Percentiles rank a stretch among this genome's conserved stretches.
Evolutionary conservation across 2,329 filamentous ascomycete species (phyloP).

Genomic region (Sporothrix phasma): DNA sequence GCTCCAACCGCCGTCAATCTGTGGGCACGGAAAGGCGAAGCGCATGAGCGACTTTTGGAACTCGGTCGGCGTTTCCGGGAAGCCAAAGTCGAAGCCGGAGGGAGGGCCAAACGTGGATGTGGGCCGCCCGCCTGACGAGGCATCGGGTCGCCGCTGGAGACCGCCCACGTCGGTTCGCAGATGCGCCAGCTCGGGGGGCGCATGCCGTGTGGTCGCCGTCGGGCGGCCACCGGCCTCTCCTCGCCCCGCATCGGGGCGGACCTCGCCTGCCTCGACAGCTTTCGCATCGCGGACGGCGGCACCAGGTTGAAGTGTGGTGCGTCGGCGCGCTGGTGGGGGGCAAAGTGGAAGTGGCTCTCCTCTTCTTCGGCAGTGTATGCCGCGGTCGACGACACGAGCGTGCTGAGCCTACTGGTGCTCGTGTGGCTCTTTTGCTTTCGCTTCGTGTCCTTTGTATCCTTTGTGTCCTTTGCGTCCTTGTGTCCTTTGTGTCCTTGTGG

Average conservation of each 20-base stretch:
- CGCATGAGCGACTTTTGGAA: conserved; percentile 86
- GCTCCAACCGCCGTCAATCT: conserved; percentile 71
- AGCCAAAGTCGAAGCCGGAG: conserved; percentile 66
- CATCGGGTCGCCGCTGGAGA: conserved; percentile 14
- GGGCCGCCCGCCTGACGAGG: conserved; percentile 28
- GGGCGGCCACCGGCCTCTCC: conserved; percentile 12
- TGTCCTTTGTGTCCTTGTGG: not conserved
- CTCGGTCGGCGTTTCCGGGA: conserved; percentile 72
- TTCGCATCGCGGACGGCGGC: conserved; percentile 25
- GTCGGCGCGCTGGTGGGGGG: conserved; percentile 38
- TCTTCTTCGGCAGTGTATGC: conserved; percentile 20
- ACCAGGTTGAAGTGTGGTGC: conserved; percentile 51
- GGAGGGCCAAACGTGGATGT: conserved; percentile 50
- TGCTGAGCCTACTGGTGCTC: conserved; percentile 24
- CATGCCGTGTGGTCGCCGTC: conserved; percentile 14
- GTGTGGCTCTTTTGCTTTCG: conserved; percentile 17
- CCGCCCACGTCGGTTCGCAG: conserved; percentile 39
- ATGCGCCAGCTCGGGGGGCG: conserved; percentile 48
- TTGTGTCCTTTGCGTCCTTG: conserved; percentile 14
- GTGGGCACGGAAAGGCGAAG: conserved; percentile 68
- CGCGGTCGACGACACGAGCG: conserved; percentile 21
- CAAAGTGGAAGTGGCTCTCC: conserved; percentile 46
- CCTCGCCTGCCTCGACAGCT: conserved; percentile 7
- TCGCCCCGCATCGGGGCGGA: conserved; percentile 14
- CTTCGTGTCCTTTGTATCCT: not conserved